Percentiles rank a stretch among this genome's conserved stretches.
phyloP scores from a whole-genome alignment of 2,329 filamentous ascomycete genomes.

The Emmonsia crescens region DNA sequence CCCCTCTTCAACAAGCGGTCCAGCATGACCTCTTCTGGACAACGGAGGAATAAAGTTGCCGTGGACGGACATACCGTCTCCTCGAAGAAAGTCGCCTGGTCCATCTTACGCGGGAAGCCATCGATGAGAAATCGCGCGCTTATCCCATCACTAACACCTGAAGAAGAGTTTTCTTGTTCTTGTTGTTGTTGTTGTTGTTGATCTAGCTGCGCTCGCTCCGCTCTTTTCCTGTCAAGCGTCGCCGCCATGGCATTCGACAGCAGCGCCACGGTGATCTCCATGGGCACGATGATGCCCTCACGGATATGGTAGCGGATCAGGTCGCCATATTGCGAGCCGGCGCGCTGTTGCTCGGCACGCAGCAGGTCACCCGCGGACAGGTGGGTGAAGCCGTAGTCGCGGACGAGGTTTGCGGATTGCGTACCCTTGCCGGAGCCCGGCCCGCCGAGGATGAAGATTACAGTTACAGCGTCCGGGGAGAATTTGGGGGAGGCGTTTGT shows the following conservation, averaged over 20 bases:
- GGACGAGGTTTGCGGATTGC: constrained; percentile 79
- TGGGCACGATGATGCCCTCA: constrained; percentile 90
- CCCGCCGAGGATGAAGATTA: constrained; percentile 91
- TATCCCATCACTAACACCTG: constrained; percentile 24
- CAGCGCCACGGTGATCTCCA: constrained; percentile 85
- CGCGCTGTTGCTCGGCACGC: constrained; percentile 81
- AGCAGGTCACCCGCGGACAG: constrained; percentile 88
- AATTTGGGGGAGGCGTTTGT: constrained; percentile 59
- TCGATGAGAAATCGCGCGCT: constrained; percentile 41
- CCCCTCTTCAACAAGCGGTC: constrained; percentile 72
- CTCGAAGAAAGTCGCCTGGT: constrained; percentile 93
- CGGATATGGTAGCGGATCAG: constrained; percentile 91
- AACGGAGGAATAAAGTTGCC: constrained; percentile 90
- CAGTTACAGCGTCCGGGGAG: constrained; percentile 68
- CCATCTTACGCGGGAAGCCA: constrained; percentile 91
- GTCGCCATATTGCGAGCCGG: constrained; percentile 77
- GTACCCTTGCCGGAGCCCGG: constrained; percentile 95
- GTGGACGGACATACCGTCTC: constrained; percentile 70
- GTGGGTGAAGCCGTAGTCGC: constrained; percentile 83
- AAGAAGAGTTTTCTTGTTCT: not conserved
- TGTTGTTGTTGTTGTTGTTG: not conserved
- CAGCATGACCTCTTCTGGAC: constrained; percentile 82
- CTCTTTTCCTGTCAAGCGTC: constrained; percentile 58
- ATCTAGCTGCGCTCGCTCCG: constrained; percentile 28
- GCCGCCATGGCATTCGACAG: constrained; percentile 62